phyloP scores from a whole-genome alignment of 257 asterid species.

The Solanum appendiculatum region DNA sequence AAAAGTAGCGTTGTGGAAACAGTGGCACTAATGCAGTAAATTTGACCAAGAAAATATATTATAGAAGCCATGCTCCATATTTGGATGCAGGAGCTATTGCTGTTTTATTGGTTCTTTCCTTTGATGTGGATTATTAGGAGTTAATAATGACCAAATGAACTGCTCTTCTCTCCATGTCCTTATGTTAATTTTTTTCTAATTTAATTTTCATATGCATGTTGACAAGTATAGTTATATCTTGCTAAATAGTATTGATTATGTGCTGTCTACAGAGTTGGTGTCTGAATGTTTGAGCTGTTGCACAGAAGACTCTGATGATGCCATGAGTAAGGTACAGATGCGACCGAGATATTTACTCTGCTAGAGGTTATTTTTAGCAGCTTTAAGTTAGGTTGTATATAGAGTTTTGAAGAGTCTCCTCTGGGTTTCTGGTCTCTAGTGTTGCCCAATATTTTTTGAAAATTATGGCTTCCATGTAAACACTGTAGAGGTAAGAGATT shows the following conservation, averaged over 20 bases:
- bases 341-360: background rate
- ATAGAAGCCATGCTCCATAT: background rate
- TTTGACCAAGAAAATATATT: background rate
- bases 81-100: background rate
- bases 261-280: conserved; percentile 50
- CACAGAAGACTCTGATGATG: conserved; percentile 93
- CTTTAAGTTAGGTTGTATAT: background rate
- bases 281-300: conserved; percentile 86
- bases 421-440: background rate
- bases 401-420: background rate
- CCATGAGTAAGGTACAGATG: conserved; percentile 66
- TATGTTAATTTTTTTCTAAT: background rate
- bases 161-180: background rate
- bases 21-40: background rate
- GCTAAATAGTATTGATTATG: background rate
- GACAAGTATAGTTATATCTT: background rate
- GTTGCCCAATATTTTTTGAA: background rate
- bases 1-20: background rate
- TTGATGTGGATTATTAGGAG: background rate
- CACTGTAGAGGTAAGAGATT: background rate
- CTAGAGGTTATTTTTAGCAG: background rate
- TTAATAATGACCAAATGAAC: background rate
- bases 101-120: background rate
- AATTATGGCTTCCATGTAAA: background rate
- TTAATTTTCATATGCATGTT: background rate